Evolutionary conservation across 1,284 basidiomycete species (phyloP), one percentile per base, ranked within the genome.

Genomic region (Phlebopus sp.): DNA sequence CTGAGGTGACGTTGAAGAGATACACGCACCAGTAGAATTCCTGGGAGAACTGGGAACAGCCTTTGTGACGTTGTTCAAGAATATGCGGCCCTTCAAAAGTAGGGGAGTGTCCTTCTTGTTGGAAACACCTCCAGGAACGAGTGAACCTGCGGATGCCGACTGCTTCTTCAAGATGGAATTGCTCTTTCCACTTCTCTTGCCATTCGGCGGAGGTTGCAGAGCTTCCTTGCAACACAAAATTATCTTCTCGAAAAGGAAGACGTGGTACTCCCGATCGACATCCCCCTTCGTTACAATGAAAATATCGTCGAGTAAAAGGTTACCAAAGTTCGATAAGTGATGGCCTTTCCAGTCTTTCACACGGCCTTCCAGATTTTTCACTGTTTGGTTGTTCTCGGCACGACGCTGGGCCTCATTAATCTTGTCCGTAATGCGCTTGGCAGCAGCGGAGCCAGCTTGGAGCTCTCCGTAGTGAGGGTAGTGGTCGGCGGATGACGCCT

Each of bases 311-410:
- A 98, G 82, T 31, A 96, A 78, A 39, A 99, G 84, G 53, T 89
- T 82, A 51, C 97, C 97, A 59, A 99, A 99, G 58, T 92, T 90
- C 57, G 84, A 84, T 37, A 97, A 79, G 63, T 96, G 91, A 70
- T 99, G 97, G 5, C 96, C 96, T 69, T 99, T 99, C 97, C 97
- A 99, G 68, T 99, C 96, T 56, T 97, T 94, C 43, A 99, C 94
- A 30, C 97, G 86, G 31, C 75, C 75, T 54, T 88, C 81, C n/a
- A 99, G 80, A 62, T 91, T 91, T 67, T 89, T 83, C 47, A 97
- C 93, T 2, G 93, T 93, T 58, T 85, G 84, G 37, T 82, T 72
- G 58, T 97, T 97, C 69, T 92, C 90, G 42, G 85, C 92, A 56
- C 81, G 81, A 44, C 96, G 81, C 67, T 94, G 84, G 29, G 91